phyloP scores from a whole-genome alignment of 805 yeast species.

The Zygotorulaspora chibaensis region DNA sequence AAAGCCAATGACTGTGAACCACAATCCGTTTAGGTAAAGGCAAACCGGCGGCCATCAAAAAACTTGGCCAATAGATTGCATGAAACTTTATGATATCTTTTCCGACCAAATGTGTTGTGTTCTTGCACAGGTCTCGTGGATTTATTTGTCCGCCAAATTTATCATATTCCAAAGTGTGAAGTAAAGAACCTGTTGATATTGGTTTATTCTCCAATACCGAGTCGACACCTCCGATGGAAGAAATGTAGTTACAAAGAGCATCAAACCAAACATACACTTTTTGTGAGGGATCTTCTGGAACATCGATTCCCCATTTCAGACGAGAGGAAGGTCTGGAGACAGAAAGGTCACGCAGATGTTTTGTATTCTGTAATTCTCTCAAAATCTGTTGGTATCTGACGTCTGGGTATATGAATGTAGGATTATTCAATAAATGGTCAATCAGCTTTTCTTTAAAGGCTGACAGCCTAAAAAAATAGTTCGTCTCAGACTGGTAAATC shows the following conservation, averaged over 20 bases:
- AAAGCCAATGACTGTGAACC: conserved; percentile 93
- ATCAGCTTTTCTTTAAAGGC: conserved; percentile 54
- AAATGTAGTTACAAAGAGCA: conserved; percentile 80
- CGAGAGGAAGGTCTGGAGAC: conserved; percentile 79
- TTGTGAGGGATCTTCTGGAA: conserved; percentile 75
- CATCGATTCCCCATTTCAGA: conserved; percentile 84
- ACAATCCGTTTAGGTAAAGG: conserved; percentile 68
- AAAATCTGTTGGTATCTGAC: conserved; percentile 52
- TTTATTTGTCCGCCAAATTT: not conserved
- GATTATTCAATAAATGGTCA: conserved; percentile 44
- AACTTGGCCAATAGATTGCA: conserved; percentile 90
- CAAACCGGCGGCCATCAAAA: conserved; percentile 75
- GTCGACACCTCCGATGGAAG: conserved; percentile 61
- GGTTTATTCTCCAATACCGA: conserved; percentile 18
- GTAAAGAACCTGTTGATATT: conserved; percentile 13
- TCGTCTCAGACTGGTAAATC: conserved; percentile 67
- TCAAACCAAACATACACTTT: conserved; percentile 95
- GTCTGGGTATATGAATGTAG: conserved; percentile 62
- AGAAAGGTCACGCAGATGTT: conserved; percentile 63
- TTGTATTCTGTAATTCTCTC: conserved; percentile 47
- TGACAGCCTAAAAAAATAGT: conserved; percentile 79
- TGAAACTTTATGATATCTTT: conserved; percentile 90
- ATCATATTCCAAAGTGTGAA: not conserved
- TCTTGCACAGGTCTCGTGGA: conserved; percentile 24
- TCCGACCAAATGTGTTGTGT: conserved; percentile 77